phyloP scores from a whole-genome alignment of 2,329 filamentous ascomycete species.

The Xylogone sp. region DNA sequence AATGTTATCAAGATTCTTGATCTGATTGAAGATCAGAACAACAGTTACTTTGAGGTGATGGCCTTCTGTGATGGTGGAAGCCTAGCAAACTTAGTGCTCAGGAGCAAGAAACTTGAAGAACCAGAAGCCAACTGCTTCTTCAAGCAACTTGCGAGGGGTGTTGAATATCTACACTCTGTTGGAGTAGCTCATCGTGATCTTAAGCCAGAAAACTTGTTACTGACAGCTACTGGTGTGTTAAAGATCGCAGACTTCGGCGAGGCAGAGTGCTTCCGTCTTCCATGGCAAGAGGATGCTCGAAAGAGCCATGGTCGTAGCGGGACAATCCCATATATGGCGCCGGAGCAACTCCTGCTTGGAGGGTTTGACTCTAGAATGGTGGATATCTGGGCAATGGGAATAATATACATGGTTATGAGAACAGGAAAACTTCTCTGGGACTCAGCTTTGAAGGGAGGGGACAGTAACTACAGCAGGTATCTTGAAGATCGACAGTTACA shows the following conservation, averaged over 20 bases:
- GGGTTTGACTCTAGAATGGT: slow-evolving; percentile 69
- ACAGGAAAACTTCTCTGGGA: not conserved
- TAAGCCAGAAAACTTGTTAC: slow-evolving; percentile 78
- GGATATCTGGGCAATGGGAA: slow-evolving; percentile 61
- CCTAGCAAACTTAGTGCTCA: not conserved
- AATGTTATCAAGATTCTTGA: not conserved
- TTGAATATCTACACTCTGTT: slow-evolving; percentile 73
- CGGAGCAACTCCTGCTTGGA: slow-evolving; percentile 68
- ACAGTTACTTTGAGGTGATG: not conserved
- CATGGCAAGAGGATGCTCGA: slow-evolving; percentile 25
- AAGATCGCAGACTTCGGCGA: slow-evolving; percentile 89
- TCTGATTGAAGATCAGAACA: not conserved
- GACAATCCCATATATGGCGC: slow-evolving; percentile 78
- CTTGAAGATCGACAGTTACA: not conserved
- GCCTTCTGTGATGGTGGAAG: not conserved
- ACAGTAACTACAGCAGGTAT: not conserved
- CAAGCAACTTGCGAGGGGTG: slow-evolving; percentile 77
- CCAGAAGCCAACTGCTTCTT: slow-evolving; percentile 70
- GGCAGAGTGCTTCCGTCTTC: slow-evolving; percentile 72
- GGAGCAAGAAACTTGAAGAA: slow-evolving; percentile 25
- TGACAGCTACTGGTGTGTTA: slow-evolving; percentile 71
- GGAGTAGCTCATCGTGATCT: slow-evolving; percentile 86
- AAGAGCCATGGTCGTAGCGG: slow-evolving; percentile 63
- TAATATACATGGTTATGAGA: not conserved
- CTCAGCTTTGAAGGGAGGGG: not conserved